Evolutionary conservation across 2,329 filamentous ascomycete species (phyloP).

Genomic region (Sporothrix pallida): DNA sequence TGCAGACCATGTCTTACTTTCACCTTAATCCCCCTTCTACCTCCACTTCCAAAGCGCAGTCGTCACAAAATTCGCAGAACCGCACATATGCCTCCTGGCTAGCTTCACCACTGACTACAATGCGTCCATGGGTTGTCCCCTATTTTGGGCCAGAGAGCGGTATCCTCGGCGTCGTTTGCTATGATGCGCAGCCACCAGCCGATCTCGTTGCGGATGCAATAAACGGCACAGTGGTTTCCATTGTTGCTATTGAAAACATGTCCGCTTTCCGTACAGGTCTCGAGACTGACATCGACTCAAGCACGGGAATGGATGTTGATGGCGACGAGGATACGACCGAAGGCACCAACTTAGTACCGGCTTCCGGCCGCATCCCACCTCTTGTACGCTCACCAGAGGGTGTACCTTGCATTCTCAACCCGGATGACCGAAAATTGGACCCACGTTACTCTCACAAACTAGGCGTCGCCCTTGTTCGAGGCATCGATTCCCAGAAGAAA

Average conservation of each 20-base stretch:
- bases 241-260: constrained; percentile 65
- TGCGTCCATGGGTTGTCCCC: constrained; percentile 65
- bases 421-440: constrained; percentile 60
- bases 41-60: not conserved
- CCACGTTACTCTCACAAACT: constrained; percentile 64
- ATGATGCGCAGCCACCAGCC: constrained; percentile 67
- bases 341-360: not conserved
- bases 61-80: not conserved
- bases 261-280: constrained; percentile 52
- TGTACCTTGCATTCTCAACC: constrained; percentile 67
- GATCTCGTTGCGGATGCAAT: constrained; percentile 68
- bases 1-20: constrained; percentile 84
- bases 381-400: constrained; percentile 56
- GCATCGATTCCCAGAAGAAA: constrained; percentile 62
- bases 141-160: constrained; percentile 60
- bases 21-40: constrained; percentile 52
- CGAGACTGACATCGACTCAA: constrained; percentile 34
- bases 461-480: constrained; percentile 72
- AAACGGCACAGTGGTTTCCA: constrained; percentile 71
- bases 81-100: constrained; percentile 52
- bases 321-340: not conserved
- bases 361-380: constrained; percentile 52
- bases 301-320: constrained; percentile 1
- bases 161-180: constrained; percentile 69
- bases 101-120: constrained; percentile 59